These are phyloP conservation scores for Rhizophagus prolifer DNA, from an alignment of 192 early-diverging fungal genomes.

Conservation along the genomic window DNA sequence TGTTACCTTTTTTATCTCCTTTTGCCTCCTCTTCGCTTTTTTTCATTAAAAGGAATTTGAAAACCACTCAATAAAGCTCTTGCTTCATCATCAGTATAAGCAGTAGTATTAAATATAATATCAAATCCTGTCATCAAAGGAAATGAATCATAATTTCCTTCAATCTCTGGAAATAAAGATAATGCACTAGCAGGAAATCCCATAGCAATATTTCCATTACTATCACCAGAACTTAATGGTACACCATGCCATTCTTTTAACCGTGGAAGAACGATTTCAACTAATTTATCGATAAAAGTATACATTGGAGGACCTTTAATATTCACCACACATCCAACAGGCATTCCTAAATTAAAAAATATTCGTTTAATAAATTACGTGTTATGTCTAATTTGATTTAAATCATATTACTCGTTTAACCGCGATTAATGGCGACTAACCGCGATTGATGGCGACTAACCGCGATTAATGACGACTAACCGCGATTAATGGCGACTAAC, in stretches of 20 bases:
- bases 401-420: too few species aligned
- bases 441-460: too few species aligned
- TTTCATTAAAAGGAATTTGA: constrained; percentile 75
- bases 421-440: too few species aligned
- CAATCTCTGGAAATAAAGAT: constrained; percentile 95
- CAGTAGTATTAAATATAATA: constrained; percentile 83
- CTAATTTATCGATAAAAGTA: constrained; percentile 91
- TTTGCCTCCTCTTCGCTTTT: background rate
- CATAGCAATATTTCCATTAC: constrained; percentile 80
- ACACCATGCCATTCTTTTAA: constrained; percentile 90
- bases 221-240: constrained; percentile 70
- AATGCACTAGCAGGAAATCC: constrained; percentile 81
- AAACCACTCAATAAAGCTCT: constrained; percentile 86
- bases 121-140: constrained; percentile 87
- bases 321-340: constrained; percentile 80
- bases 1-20: too few species aligned
- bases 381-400: too few species aligned
- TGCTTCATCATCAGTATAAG: constrained; percentile 71
- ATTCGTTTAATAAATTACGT: too few species aligned
- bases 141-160: constrained; percentile 91
- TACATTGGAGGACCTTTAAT: constrained; percentile 86
- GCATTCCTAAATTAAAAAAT: too few species aligned
- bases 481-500: too few species aligned
- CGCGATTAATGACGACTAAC: too few species aligned
- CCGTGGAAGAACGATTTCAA: constrained; percentile 92